These are phyloP conservation scores for Geranomyces variabilis DNA, from an alignment of 192 early-diverging fungal species.

Conservation along the genomic window DNA sequence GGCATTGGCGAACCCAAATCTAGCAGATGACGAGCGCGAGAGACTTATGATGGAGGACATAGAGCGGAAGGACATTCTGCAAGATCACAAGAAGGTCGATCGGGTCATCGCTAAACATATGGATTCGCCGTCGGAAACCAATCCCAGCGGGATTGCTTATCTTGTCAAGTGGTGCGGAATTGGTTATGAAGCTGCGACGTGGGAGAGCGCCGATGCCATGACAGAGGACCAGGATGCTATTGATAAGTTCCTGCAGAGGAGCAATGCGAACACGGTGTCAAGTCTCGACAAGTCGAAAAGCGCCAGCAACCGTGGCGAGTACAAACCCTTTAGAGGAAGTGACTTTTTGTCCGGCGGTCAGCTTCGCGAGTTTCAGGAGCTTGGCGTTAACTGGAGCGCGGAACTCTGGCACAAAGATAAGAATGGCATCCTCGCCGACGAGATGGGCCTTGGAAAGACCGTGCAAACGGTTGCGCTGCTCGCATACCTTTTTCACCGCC, in stretches of 20 bases:
- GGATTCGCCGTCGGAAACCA: conserved; percentile 35
- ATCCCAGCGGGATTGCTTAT: conserved; percentile 73
- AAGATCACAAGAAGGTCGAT: conserved; percentile 86
- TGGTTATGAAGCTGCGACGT: conserved; percentile 86
- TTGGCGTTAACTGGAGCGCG: conserved; percentile 97
- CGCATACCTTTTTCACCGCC: conserved; percentile 82
- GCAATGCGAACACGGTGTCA: conserved; percentile 73
- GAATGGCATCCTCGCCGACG: conserved; percentile 97
- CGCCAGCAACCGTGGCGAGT: conserved; percentile 69
- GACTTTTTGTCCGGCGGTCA: conserved; percentile 81
- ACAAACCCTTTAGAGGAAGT: conserved; percentile 76
- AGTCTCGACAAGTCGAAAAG: conserved; percentile 59
- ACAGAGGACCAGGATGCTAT: conserved; percentile 79
- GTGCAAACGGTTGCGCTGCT: conserved; percentile 95
- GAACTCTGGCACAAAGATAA: conserved; percentile 91
- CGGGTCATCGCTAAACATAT: conserved; percentile 78
- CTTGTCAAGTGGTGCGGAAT: conserved; percentile 91
- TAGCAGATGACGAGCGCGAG: conserved; percentile 87
- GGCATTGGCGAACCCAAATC: conserved; percentile 66
- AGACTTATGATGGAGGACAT: conserved; percentile 83
- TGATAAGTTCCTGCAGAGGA: conserved; percentile 80
- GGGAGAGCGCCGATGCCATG: conserved; percentile 76
- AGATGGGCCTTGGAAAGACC: conserved; percentile 91
- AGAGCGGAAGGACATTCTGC: conserved; percentile 75
- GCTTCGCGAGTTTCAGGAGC: conserved; percentile 93